A percentile compares a stretch with the other conserved stretches of the same genome.
Evolutionary conservation across 129 eudicot species (phyloP).

Genomic region (Flaveria robusta): DNA sequence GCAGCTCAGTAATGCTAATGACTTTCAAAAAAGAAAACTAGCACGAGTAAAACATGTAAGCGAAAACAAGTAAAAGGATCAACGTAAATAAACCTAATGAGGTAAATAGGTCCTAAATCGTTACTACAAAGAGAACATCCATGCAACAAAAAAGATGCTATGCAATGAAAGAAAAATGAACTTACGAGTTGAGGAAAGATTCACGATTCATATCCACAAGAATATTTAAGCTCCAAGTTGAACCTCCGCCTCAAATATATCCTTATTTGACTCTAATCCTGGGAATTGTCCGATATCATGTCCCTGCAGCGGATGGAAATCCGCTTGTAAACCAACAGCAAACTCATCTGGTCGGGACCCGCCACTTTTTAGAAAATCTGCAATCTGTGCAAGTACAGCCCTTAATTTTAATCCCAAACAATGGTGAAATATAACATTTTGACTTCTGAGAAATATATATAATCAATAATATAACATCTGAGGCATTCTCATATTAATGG

Average conservation of each 20-base stretch:
- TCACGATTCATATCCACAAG: slow-evolving; percentile 17
- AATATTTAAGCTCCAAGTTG: slow-evolving; percentile 40
- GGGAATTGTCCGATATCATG: slow-evolving; percentile 94
- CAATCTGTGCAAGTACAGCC: slow-evolving; percentile 51
- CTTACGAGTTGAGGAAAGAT: slow-evolving; percentile 26
- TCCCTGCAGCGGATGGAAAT: slow-evolving; percentile 72
- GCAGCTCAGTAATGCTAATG: not conserved
- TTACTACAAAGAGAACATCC: slow-evolving; percentile 3
- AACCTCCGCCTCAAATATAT: slow-evolving; percentile 37
- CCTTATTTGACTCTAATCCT: slow-evolving; percentile 52
- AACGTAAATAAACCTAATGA: not conserved
- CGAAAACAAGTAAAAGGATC: not conserved
- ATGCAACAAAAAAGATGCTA: not conserved
- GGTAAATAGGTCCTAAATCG: not conserved
- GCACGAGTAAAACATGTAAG: not conserved
- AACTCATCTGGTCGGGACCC: slow-evolving; percentile 80
- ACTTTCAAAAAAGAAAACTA: not conserved
- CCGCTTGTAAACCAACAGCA: slow-evolving; percentile 70
- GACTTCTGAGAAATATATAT: not conserved
- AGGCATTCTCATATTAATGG: not conserved
- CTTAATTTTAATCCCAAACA: slow-evolving; percentile 4
- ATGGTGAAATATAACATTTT: not conserved
- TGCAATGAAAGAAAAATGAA: slow-evolving; percentile 4
- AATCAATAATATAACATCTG: not conserved
- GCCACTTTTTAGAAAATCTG: slow-evolving; percentile 72